A percentile compares a stretch with the other conserved stretches of the same genome.
phyloP scores from a whole-genome alignment of 2,329 filamentous ascomycete species.

The Aspergillus sp. region DNA sequence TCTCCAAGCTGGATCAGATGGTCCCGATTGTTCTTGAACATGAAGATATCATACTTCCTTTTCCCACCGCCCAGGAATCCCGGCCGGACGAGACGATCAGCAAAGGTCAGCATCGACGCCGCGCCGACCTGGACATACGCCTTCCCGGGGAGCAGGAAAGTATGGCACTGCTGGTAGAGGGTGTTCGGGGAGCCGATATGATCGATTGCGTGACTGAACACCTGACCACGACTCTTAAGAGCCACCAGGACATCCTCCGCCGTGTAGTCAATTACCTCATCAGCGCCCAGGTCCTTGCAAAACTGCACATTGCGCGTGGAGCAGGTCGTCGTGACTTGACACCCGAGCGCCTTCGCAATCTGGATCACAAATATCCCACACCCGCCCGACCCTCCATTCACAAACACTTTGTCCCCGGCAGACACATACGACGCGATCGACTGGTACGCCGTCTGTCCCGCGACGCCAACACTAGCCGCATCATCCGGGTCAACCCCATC shows the following conservation, averaged over 20 bases:
- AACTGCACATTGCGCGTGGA: constrained; percentile 49
- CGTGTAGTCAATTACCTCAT: constrained; percentile 55
- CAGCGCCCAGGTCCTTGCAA: constrained; percentile 51
- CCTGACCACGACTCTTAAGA: constrained; percentile 39
- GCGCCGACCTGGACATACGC: constrained; percentile 47
- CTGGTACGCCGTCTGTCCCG: constrained; percentile 42
- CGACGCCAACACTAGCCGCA: constrained; percentile 37
- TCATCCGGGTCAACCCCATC: constrained; percentile 34
- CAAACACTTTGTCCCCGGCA: constrained; percentile 49
- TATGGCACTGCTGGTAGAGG: constrained; percentile 45
- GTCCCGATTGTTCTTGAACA: constrained; percentile 30
- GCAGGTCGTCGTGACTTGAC: constrained; percentile 50
- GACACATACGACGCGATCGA: constrained; percentile 39
- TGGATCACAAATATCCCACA: constrained; percentile 53
- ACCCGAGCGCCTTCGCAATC: constrained; percentile 52
- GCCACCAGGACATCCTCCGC: constrained; percentile 37
- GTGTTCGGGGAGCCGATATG: constrained; percentile 44
- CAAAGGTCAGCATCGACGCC: constrained; percentile 19
- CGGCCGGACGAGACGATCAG: constrained; percentile 35
- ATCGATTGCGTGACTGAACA: constrained; percentile 49
- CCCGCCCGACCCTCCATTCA: constrained; percentile 57
- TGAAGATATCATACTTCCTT: constrained; percentile 26
- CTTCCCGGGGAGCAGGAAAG: constrained; percentile 42
- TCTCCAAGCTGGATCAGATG: constrained; percentile 43
- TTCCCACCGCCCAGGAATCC: constrained; percentile 43